Evolutionary conservation across 495 filamentous ascomycete species (phyloP).

Genomic region (Chaetomium tenue): DNA sequence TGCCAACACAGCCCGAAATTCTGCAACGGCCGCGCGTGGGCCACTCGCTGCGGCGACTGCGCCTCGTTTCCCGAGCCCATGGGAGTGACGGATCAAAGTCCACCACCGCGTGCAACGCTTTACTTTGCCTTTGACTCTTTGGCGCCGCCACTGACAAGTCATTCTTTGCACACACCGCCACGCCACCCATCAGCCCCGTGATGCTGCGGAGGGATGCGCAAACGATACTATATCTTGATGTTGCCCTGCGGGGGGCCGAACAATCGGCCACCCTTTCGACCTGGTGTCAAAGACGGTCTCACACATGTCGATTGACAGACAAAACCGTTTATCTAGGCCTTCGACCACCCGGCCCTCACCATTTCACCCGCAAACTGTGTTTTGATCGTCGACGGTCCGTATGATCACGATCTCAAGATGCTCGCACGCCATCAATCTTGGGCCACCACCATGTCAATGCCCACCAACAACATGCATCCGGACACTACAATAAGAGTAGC

Average conservation of each 20-base stretch:
- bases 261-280: constrained; percentile 6
- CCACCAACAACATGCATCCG: not conserved
- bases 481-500: constrained; percentile 21
- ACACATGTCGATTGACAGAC: not conserved
- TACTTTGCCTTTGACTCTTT: not conserved
- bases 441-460: not conserved
- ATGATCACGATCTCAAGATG: not conserved
- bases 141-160: not conserved
- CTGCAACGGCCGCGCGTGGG: not conserved
- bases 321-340: constrained; percentile 6
- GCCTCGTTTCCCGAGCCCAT: constrained; percentile 1
- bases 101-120: not conserved
- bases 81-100: not conserved
- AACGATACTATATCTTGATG: constrained; percentile 3
- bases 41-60: constrained; percentile 1
- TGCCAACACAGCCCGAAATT: not conserved
- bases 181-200: not conserved
- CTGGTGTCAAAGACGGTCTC: constrained; percentile 13
- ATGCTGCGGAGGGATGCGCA: not conserved
- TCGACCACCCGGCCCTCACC: not conserved
- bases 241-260: not conserved
- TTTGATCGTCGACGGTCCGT: not conserved
- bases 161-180: constrained; percentile 1
- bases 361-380: not conserved
- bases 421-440: constrained; percentile 3